Conservation (phyloP, 306 rosid genomes). For the Fragaria vesca region DNA sequence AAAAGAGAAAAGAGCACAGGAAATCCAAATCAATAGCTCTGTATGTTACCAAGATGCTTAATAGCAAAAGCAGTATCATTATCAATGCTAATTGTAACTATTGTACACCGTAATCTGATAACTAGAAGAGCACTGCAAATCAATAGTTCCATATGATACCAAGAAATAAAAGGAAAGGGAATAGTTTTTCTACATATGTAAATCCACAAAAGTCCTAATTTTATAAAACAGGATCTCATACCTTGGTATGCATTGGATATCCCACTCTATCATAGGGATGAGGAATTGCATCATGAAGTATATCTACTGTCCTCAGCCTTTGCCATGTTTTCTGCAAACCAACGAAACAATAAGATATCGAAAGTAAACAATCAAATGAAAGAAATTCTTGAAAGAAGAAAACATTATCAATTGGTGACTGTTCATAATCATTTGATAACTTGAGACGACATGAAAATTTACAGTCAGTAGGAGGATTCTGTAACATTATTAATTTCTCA, state of each 20-base stretch:
- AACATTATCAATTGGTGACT: neutral
- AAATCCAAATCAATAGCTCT: too few species aligned
- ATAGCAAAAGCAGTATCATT: neutral
- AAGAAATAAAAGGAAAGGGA: neutral
- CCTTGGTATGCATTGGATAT: slow-evolving; percentile 83
- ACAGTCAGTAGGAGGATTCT: neutral
- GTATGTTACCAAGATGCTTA: neutral
- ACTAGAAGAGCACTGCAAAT: neutral
- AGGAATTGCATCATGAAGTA: slow-evolving; percentile 74
- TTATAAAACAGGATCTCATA: slow-evolving; percentile 24
- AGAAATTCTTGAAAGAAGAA: neutral
- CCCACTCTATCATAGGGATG: slow-evolving; percentile 61
- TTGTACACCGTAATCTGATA: neutral
- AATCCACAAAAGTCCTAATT: neutral
- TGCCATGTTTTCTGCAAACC: slow-evolving; percentile 67
- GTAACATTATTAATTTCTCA: neutral
- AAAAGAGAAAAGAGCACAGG: neutral
- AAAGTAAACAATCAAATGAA: slow-evolving; percentile 14
- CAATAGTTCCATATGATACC: neutral
- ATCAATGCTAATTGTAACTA: neutral
- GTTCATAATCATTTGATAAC: neutral
- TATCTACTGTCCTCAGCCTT: slow-evolving; percentile 51
- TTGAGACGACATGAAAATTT: neutral
- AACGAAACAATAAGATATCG: neutral
- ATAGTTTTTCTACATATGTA: neutral